phyloP scores from a whole-genome alignment of 805 yeast species.

The Hanseniaspora vineae region DNA sequence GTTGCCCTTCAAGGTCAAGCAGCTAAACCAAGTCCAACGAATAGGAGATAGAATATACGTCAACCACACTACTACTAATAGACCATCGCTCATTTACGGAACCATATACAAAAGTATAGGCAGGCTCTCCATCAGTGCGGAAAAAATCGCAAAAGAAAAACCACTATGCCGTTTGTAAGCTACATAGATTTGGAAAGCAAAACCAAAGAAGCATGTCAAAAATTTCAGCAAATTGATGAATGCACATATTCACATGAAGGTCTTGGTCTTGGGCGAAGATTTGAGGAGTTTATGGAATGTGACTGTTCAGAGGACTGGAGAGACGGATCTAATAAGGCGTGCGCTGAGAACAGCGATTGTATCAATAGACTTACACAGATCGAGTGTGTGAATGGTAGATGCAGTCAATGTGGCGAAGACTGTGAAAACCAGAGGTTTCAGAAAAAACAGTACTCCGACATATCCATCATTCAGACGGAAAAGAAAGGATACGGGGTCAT shows the following conservation, averaged over 20 bases:
- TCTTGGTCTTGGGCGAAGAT: slow-evolving; percentile 57
- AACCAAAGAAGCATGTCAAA: slow-evolving; percentile 53
- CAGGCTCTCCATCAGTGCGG: no score
- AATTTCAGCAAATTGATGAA: slow-evolving; percentile 42
- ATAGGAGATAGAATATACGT: no score
- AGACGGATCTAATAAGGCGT: slow-evolving; percentile 45
- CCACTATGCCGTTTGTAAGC: slow-evolving; percentile 6
- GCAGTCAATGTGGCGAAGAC: slow-evolving; percentile 55
- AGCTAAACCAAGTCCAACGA: no score
- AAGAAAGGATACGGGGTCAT: slow-evolving; percentile 84
- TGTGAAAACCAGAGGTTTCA: slow-evolving; percentile 90
- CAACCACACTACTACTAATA: no score
- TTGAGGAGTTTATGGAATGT: slow-evolving; percentile 79
- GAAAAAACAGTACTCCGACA: slow-evolving; percentile 51
- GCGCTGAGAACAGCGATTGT: slow-evolving; percentile 80
- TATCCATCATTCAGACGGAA: slow-evolving; percentile 76
- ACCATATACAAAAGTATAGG: not conserved
- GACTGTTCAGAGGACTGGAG: slow-evolving; percentile 53
- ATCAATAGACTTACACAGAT: slow-evolving; percentile 85
- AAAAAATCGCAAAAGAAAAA: no score
- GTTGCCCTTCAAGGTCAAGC: no score
- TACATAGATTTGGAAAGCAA: slow-evolving; percentile 34
- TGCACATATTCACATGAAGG: slow-evolving; percentile 51
- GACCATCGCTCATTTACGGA: no score
- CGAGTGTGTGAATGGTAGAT: slow-evolving; percentile 66